Base-by-base conservation (phyloP, 257 asterid species). In the Solanum gracilifrons region DNA sequence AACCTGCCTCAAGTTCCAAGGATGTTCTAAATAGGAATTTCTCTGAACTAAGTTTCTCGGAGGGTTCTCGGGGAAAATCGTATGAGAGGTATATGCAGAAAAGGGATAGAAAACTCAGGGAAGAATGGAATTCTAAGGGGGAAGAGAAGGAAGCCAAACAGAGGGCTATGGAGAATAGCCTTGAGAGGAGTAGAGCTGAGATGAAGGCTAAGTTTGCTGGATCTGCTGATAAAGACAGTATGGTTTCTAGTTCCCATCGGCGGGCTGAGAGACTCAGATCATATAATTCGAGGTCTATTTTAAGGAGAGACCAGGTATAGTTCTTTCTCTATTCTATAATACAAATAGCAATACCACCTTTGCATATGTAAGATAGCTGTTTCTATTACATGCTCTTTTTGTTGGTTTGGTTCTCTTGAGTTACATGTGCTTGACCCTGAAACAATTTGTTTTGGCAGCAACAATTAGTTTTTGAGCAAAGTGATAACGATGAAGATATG, bases 251-350 rank as follows among this genome's bases (percentile, higher is more conserved):
- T 88, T 90, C 94, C 88, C 92, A 85, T 21, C 86, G 87, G 36
- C 97, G 95, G 85, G 97, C 98, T 36, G 97, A 96, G 93, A 94
- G 98, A 87, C 95, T 94, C 88, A 90, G 95, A 91, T 95, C 99
- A 23, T 96, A 89, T 90, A 96, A 92, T 89, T 89, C 89, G 88
- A 90, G 92, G 91, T 92, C 98, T 74, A 89, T 89, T 85, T 58
- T 89, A 87, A 92, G 93, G 89, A 92, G 89, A 89, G 98, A 93
- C 88, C 98, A 95, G 99, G 99, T 97, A 94, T 88, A 89, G 87
- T 84, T 91, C 51, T 87, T 89, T 79, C 89, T 89, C 74, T 86
- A 83, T 86, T 89, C 87, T 64, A 43, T 68, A 88, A 43, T 85
- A 41, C 43, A 41, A 83, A 35, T 66, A 35, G 51, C 64, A 69